A percentile compares a stretch with the other conserved stretches of the same genome.
These are phyloP conservation scores for Plasmodium cynomolgi DNA, from an alignment of 169 alveolate genomes.

Conservation along the genomic window DNA sequence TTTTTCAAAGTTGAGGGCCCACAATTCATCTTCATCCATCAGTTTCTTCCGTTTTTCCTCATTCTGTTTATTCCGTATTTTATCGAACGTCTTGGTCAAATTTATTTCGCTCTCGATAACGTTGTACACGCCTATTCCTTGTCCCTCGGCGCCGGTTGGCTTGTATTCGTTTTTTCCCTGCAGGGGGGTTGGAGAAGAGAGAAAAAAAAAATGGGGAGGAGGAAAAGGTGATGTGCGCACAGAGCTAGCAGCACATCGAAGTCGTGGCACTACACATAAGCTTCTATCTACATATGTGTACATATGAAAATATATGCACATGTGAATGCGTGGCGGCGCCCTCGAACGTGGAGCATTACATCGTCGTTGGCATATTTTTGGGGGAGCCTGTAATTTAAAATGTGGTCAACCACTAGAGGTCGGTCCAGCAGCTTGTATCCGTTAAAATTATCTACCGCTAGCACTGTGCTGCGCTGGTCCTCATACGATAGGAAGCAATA, in stretches of 20 bases:
- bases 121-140: constrained; percentile 85
- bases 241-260: neutral
- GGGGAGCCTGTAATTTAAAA: constrained; percentile 91
- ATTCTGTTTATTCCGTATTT: constrained; percentile 8
- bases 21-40: constrained; percentile 84
- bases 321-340: neutral
- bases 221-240: neutral
- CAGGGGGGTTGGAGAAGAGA: neutral
- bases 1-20: constrained; percentile 86
- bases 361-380: constrained; percentile 50
- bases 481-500: constrained; percentile 97
- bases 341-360: neutral
- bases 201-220: neutral
- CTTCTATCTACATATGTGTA: neutral
- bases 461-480: constrained; percentile 97
- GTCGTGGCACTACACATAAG: neutral
- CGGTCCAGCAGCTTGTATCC: constrained; percentile 93
- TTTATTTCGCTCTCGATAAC: constrained; percentile 84
- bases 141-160: constrained; percentile 91
- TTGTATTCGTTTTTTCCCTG: constrained; percentile 78
- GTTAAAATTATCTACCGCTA: constrained; percentile 99
- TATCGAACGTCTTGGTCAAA: constrained; percentile 71
- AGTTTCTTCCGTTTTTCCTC: constrained; percentile 34
- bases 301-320: neutral
- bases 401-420: constrained; percentile 96